phyloP scores from a whole-genome alignment of 495 filamentous ascomycete genomes.

The Trichoderma parareesei region DNA sequence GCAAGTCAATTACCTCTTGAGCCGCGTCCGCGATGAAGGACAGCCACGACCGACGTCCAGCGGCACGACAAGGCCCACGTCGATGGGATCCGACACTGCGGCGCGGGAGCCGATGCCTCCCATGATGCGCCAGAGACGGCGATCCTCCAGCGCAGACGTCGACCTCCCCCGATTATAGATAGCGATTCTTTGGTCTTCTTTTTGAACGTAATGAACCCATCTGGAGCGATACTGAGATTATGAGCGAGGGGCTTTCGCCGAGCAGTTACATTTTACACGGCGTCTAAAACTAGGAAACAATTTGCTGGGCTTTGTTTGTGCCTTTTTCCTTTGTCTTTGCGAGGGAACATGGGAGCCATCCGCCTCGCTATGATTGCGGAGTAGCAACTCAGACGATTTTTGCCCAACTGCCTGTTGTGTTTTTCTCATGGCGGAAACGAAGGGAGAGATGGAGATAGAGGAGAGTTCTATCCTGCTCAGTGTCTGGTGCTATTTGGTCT shows the following conservation, averaged over 20 bases:
- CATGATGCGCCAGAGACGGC: constrained; percentile 6
- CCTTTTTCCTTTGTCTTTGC: background rate
- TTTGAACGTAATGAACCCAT: constrained; percentile 13
- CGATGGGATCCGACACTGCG: constrained; percentile 1
- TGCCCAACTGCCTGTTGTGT: background rate
- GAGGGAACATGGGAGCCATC: background rate
- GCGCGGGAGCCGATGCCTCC: constrained; percentile 6
- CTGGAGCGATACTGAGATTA: background rate
- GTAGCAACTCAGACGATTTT: background rate
- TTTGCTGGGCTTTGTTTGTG: background rate
- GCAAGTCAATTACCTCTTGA: constrained; percentile 50
- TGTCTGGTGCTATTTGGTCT: background rate
- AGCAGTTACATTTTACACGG: background rate
- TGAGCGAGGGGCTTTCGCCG: background rate
- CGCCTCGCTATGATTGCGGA: background rate
- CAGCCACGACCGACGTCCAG: constrained; percentile 1
- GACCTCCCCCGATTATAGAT: constrained; percentile 14
- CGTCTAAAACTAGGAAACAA: background rate
- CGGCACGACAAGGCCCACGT: constrained; percentile 4
- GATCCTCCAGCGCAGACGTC: constrained; percentile 3
- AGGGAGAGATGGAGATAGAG: background rate
- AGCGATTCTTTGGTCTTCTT: constrained; percentile 23
- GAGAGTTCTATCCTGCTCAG: background rate
- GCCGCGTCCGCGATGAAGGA: constrained; percentile 19
- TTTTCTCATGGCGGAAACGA: background rate